Base-by-base conservation (phyloP, 2,329 filamentous ascomycete species). In the Colletotrichum siamense region DNA sequence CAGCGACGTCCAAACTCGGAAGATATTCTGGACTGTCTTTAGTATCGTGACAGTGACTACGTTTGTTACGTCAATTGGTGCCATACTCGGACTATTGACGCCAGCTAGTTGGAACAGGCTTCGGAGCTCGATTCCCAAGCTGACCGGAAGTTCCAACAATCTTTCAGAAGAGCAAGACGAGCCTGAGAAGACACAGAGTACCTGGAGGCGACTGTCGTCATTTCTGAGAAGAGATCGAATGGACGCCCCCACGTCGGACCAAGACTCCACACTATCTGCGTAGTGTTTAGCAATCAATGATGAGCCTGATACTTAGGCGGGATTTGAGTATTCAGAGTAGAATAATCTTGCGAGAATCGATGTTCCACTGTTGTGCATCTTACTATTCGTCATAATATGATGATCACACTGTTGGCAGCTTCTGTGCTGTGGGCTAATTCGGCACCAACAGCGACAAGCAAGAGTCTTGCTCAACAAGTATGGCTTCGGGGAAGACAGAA, bases 391-490 rank as follows among this genome's bases (percentile, higher is more conserved):
- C n/a, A n/a, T n/a, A n/a, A n/a, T n/a, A n/a, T n/a, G n/a, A n/a
- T n/a, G n/a, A n/a, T n/a, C n/a, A n/a, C n/a, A n/a, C n/a, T n/a
- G n/a, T n/a, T n/a, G n/a, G n/a, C n/a, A n/a, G n/a, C n/a, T n/a
- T n/a, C n/a, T n/a, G n/a, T n/a, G n/a, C n/a, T n/a, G n/a, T n/a
- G 44, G n/a, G 18, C 44, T 13, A 22, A 22, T 49, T 12, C n/a
- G 2, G 39, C 0, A 22, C 3, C 5, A n/a, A 4, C 0, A 12
- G 5, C 2, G 18, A n/a, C 18, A n/a, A 6, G 18, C 0, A 6
- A 49, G 10, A 10, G 39, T 0, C 2, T 9, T 44, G 12, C 2
- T 44, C 3, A 10, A 44, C 5, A n/a, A 2, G 0, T 6, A 3
- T 10, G 44, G n/a, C 44, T 49, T 49, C n/a, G 9, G 18, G 8